These are phyloP conservation scores for Solanum medicagineum DNA, from an alignment of 257 asterid genomes.

Conservation along the genomic window DNA sequence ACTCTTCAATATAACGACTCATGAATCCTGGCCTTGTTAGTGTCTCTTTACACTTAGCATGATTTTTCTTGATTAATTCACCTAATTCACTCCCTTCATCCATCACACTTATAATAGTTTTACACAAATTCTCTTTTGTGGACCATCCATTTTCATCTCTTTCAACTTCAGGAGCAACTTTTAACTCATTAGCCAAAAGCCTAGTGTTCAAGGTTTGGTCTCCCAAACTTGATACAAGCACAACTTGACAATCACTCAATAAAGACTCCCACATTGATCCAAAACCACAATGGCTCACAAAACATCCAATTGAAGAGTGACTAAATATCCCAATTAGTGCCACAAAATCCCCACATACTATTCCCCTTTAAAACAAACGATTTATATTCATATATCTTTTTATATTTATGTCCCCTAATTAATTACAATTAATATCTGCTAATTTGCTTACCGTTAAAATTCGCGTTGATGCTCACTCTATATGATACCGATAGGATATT, in stretches of 20 bases:
- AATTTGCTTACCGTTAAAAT: too few species aligned
- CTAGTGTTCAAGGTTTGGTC: conserved; percentile 67
- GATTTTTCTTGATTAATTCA: conserved; percentile 29
- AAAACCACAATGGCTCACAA: conserved; percentile 80
- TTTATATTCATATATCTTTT: too few species aligned
- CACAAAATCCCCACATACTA: conserved; percentile 63
- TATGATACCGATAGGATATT: too few species aligned
- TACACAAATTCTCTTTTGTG: conserved; percentile 45
- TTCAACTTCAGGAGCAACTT: conserved; percentile 77
- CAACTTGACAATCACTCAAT: conserved; percentile 51
- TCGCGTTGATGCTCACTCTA: too few species aligned
- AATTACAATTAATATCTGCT: too few species aligned
- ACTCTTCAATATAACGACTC: conserved; percentile 36
- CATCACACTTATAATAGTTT: conserved; percentile 40
- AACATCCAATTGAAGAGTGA: conserved; percentile 76
- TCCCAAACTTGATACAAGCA: conserved; percentile 52
- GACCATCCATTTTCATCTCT: conserved; percentile 58
- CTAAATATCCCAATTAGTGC: conserved; percentile 52
- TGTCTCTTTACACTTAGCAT: conserved; percentile 40
- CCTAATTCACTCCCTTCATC: conserved; percentile 44
- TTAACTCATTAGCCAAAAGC: conserved; percentile 47
- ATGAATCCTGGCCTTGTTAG: conserved; percentile 22
- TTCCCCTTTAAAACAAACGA: conserved; percentile 6
- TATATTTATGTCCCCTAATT: too few species aligned
- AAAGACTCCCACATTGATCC: conserved; percentile 93